These are phyloP conservation scores for Starmerella bombicola DNA, from an alignment of 805 yeast species.

Conservation along the genomic window DNA sequence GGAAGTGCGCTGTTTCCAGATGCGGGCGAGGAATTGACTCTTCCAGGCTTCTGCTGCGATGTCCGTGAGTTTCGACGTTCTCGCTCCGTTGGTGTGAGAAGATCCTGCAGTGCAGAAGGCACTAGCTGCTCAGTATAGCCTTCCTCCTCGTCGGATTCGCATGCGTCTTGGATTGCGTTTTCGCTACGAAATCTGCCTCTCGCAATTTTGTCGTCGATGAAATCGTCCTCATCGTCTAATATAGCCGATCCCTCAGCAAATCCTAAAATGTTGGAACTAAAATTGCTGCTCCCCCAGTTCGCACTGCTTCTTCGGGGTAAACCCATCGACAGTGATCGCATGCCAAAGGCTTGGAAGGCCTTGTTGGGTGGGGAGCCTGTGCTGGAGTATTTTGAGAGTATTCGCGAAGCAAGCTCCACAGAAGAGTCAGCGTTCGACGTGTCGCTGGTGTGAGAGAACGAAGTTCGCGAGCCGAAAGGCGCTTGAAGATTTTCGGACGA, in stretches of 20 bases:
- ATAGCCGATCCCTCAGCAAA: conserved; percentile 28
- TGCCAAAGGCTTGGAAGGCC: not conserved
- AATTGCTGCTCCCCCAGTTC: not conserved
- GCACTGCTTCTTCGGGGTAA: not conserved
- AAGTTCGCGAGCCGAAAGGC: not conserved
- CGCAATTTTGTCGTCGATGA: not conserved
- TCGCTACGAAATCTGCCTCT: conserved; percentile 21
- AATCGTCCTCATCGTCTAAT: conserved; percentile 30
- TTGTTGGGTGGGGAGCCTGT: not conserved
- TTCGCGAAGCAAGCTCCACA: conserved; percentile 16
- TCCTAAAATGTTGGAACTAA: not conserved
- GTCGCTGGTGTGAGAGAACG: conserved; percentile 7
- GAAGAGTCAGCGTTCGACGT: conserved; percentile 8
- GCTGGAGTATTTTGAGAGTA: conserved; percentile 12
- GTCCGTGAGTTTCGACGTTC: conserved; percentile 52
- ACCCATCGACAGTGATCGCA: not conserved
- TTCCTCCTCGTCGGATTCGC: conserved; percentile 35
- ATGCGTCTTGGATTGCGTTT: too few relatives aligned
- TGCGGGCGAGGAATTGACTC: conserved; percentile 14
- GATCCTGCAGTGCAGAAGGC: conserved; percentile 68
- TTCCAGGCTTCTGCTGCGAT: conserved; percentile 14
- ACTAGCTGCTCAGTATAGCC: conserved; percentile 62
- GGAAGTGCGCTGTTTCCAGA: conserved; percentile 1
- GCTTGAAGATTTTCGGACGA: not conserved
- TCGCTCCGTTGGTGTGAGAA: conserved; percentile 70